phyloP scores from a whole-genome alignment of 352 stramenopile genomes.

The Phytopythium cucurbitacearum region DNA sequence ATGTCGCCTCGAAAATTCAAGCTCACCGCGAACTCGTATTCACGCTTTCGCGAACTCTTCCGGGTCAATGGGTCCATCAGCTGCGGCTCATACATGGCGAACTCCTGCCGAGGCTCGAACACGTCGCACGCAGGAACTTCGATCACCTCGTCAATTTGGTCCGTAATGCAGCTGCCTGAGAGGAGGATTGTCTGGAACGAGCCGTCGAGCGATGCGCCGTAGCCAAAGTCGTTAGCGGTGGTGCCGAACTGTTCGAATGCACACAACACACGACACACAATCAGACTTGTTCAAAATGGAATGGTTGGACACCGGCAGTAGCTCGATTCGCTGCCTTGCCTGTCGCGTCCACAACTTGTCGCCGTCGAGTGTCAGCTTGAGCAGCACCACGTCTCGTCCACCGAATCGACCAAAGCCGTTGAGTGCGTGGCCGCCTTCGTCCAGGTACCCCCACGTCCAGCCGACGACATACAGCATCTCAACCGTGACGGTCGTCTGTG shows the following conservation, averaged over 20 bases:
- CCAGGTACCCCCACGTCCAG: conserved; percentile 67
- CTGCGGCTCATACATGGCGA: conserved; percentile 41
- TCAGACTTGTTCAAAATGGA: conserved; percentile 1
- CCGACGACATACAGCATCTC: conserved; percentile 57
- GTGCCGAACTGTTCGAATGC: conserved; percentile 43
- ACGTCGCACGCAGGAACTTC: conserved; percentile 38
- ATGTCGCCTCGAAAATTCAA: conserved; percentile 52
- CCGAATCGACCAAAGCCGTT: conserved; percentile 71
- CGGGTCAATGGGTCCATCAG: conserved; percentile 40
- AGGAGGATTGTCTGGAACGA: conserved; percentile 51
- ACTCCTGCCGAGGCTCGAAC: conserved; percentile 33
- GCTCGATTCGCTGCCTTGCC: conserved; percentile 11
- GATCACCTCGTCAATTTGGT: conserved; percentile 36
- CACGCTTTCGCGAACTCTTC: conserved; percentile 7
- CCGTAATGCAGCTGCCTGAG: conserved; percentile 34
- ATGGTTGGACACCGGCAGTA: background rate
- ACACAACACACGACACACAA: conserved; percentile 3
- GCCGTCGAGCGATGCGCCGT: conserved; percentile 43
- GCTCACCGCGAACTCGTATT: conserved; percentile 56
- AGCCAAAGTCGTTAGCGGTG: conserved; percentile 52
- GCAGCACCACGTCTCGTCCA: conserved; percentile 59
- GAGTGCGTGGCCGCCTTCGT: conserved; percentile 60
- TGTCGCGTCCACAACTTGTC: conserved; percentile 67
- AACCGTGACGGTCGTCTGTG: conserved; percentile 3
- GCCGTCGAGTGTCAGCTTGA: conserved; percentile 45